Conservation (phyloP, 768 basidiomycete species). For the Trametes villosa region DNA sequence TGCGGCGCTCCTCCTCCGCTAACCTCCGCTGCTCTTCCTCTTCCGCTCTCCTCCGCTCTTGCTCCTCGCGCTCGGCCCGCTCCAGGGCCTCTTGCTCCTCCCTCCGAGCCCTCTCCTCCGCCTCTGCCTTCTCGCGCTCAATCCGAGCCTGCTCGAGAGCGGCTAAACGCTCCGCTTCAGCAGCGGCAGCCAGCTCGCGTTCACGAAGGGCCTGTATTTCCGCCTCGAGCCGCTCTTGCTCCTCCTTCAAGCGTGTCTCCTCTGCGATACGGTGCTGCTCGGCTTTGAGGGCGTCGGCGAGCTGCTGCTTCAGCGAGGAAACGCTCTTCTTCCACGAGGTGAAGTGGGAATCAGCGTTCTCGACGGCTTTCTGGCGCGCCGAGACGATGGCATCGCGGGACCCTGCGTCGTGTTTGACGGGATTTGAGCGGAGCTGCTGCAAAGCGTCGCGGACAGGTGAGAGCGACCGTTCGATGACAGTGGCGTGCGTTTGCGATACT, state of each 20-base stretch:
- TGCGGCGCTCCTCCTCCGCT: conserved; percentile 25
- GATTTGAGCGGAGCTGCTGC: conserved; percentile 54
- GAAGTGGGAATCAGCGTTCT: conserved; percentile 54
- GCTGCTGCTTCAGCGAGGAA: conserved; percentile 35
- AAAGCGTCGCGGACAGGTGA: conserved; percentile 59
- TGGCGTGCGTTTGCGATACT: conserved; percentile 39
- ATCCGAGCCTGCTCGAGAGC: conserved; percentile 26
- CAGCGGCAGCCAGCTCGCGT: conserved; percentile 16
- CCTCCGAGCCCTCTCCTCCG: conserved; percentile 36
- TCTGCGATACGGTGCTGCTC: conserved; percentile 43
- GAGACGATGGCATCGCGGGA: conserved; percentile 53
- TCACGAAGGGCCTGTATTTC: conserved; percentile 23
- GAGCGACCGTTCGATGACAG: conserved; percentile 50
- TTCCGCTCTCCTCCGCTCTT: conserved; percentile 15
- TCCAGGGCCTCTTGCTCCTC: conserved; percentile 31
- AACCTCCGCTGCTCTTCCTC: conserved; percentile 29
- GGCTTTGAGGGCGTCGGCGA: conserved; percentile 45
- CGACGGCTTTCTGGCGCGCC: conserved; percentile 52
- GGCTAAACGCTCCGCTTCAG: conserved; percentile 22
- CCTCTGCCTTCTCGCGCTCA: conserved; percentile 21
- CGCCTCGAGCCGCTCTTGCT: conserved; percentile 26
- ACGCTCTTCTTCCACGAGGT: conserved; percentile 51
- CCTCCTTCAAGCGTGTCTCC: conserved; percentile 26
- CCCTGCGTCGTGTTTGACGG: conserved; percentile 46
- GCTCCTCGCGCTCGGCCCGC: conserved; percentile 32